phyloP scores from a whole-genome alignment of 2,329 filamentous ascomycete genomes.

The Diaporthe eres region DNA sequence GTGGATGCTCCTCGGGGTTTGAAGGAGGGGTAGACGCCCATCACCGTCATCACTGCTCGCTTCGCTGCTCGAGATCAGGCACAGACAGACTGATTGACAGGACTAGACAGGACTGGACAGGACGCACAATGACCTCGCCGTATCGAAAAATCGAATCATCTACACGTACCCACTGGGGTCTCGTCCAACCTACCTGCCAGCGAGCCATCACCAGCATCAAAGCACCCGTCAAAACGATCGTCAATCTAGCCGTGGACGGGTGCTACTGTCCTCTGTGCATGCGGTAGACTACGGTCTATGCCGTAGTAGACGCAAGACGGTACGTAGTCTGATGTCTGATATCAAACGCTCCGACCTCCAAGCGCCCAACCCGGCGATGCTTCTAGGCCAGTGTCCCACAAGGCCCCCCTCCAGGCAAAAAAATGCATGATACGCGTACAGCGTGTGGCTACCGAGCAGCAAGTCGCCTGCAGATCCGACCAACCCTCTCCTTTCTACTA shows the following conservation, averaged over 20 bases:
- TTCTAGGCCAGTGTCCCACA: conserved; percentile 1
- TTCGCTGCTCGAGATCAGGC: not conserved
- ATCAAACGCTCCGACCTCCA: conserved; percentile 15
- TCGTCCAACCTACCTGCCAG: not conserved
- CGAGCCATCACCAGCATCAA: not conserved
- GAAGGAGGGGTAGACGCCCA: conserved; percentile 20
- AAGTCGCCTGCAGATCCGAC: conserved; percentile 17
- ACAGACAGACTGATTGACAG: not conserved
- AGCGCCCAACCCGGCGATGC: conserved; percentile 4
- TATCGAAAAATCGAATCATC: not conserved
- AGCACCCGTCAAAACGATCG: not conserved
- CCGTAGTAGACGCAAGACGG: not conserved
- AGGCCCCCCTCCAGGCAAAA: not conserved
- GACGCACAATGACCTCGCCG: not conserved
- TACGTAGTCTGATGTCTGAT: not conserved
- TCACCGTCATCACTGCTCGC: not conserved
- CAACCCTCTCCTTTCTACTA: not conserved
- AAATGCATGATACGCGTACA: not conserved
- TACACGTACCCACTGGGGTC: not conserved
- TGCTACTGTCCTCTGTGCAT: not conserved
- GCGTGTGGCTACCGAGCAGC: not conserved
- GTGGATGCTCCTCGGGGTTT: conserved; percentile 7
- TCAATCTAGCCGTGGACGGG: not conserved
- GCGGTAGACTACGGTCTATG: not conserved
- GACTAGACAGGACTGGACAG: not conserved